Conservation (phyloP, 176 grass and related monocot species). For the Hyparrhenia diplandra region DNA sequence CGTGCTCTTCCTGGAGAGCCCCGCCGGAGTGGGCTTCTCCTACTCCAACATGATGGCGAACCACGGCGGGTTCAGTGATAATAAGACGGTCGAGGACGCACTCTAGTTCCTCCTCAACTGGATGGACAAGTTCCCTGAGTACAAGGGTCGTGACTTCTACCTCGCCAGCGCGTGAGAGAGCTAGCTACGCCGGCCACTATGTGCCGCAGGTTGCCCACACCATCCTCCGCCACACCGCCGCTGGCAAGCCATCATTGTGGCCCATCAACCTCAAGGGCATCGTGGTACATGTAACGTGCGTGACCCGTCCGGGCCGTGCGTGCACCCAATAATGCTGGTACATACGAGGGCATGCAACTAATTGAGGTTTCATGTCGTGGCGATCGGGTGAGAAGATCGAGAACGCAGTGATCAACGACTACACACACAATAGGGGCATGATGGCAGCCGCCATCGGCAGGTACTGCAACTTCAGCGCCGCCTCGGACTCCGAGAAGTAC, state of each 20-base stretch:
- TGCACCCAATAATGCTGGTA: not conserved
- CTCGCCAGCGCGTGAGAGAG: constrained; percentile 68
- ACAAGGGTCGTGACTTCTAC: constrained; percentile 79
- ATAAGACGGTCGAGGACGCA: constrained; percentile 57
- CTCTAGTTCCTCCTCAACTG: constrained; percentile 57
- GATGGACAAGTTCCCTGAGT: constrained; percentile 54
- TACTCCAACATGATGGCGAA: constrained; percentile 92
- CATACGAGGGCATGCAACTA: not conserved
- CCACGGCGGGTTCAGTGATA: constrained; percentile 53
- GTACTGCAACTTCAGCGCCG: constrained; percentile 64
- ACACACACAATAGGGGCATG: constrained; percentile 53
- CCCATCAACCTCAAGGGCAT: constrained; percentile 87
- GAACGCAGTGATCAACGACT: constrained; percentile 79
- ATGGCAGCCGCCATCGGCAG: constrained; percentile 35
- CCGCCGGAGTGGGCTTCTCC: constrained; percentile 83
- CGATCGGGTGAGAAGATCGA: constrained; percentile 44
- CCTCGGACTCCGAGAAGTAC: not conserved
- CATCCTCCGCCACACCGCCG: constrained; percentile 48
- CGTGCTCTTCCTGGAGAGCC: constrained; percentile 93
- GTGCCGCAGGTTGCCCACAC: constrained; percentile 70
- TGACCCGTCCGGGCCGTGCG: not conserved
- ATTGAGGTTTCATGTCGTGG: not conserved
- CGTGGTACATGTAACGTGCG: constrained; percentile 33
- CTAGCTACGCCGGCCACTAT: constrained; percentile 91
- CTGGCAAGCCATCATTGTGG: not conserved